Evolutionary conservation across 805 yeast species (phyloP).

Genomic region (Candida andamanensis): DNA sequence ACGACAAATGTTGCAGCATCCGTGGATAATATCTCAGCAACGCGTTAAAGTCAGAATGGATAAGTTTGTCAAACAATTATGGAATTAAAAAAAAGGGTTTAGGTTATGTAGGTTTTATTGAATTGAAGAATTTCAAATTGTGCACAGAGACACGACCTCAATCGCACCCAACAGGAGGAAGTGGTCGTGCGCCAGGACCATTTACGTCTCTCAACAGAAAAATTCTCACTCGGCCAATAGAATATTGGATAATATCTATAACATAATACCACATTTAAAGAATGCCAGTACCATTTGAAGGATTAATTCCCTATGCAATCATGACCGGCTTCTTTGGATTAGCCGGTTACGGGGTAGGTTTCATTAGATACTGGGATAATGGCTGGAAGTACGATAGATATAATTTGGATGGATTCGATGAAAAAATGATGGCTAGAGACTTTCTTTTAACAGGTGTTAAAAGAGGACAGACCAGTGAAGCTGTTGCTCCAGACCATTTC

Average conservation of each 20-base stretch:
- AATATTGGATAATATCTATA: no score
- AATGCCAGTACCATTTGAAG: constrained; percentile 47
- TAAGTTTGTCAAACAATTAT: constrained; percentile 69
- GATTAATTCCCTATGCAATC: constrained; percentile 41
- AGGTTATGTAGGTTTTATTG: no score
- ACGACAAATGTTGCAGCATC: constrained; percentile 86
- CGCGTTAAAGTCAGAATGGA: constrained; percentile 77
- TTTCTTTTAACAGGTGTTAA: constrained; percentile 67
- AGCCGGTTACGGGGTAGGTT: constrained; percentile 43
- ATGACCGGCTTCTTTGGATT: constrained; percentile 42
- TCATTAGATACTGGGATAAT: constrained; percentile 44
- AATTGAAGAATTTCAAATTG: no score
- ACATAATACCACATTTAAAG: no score
- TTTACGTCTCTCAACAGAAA: no score
- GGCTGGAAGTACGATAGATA: constrained; percentile 45
- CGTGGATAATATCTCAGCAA: constrained; percentile 84
- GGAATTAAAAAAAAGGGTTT: no score
- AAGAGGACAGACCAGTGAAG: constrained; percentile 62
- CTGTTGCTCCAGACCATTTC: constrained; percentile 73
- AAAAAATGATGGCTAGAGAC: constrained; percentile 63
- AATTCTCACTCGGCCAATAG: no score
- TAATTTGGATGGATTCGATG: constrained; percentile 41
- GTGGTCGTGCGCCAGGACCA: no score
- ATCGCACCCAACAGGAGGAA: no score
- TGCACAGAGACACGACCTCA: no score